Conservation (phyloP, 2,329 filamentous ascomycete species). For the Trichoderma arundinaceum region DNA sequence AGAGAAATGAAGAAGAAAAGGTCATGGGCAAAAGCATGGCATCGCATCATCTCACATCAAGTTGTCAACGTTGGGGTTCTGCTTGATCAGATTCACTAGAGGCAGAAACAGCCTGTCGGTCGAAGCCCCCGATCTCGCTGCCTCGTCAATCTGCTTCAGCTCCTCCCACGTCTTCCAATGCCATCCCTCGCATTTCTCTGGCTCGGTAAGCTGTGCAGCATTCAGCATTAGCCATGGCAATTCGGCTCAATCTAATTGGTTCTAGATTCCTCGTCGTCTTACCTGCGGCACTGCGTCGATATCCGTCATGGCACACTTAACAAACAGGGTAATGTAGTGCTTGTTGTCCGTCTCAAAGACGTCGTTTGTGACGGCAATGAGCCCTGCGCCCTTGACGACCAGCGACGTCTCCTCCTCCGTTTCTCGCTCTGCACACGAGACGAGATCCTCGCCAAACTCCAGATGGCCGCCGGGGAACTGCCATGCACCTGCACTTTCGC, state of each 20-base stretch:
- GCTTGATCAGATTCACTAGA: conserved; percentile 41
- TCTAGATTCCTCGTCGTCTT: conserved; percentile 3
- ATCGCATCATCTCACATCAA: conserved; percentile 25
- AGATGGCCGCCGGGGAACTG: conserved; percentile 78
- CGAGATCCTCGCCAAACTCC: conserved; percentile 68
- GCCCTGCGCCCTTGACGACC: conserved; percentile 55
- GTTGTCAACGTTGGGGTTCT: conserved; percentile 35
- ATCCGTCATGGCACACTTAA: conserved; percentile 58
- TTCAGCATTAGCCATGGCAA: background rate
- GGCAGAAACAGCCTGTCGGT: conserved; percentile 43
- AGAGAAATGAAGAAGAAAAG: background rate
- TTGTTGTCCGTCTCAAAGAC: conserved; percentile 64
- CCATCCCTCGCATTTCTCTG: conserved; percentile 59
- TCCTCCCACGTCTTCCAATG: conserved; percentile 54
- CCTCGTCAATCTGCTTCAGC: conserved; percentile 42
- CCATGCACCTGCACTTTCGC: conserved; percentile 56
- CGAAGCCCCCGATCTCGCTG: conserved; percentile 30
- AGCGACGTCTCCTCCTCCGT: conserved; percentile 73
- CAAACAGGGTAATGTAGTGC: conserved; percentile 78
- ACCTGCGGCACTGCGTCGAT: conserved; percentile 60
- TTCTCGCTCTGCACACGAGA: conserved; percentile 69
- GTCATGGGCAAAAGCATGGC: background rate
- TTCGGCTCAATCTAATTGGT: background rate
- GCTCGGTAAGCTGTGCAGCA: conserved; percentile 48
- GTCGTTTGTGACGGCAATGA: conserved; percentile 70